Evolutionary conservation across 2,329 filamentous ascomycete genomes (phyloP), one percentile per base, ranked within the genome.

Genomic region (Akanthomyces lecanii): DNA sequence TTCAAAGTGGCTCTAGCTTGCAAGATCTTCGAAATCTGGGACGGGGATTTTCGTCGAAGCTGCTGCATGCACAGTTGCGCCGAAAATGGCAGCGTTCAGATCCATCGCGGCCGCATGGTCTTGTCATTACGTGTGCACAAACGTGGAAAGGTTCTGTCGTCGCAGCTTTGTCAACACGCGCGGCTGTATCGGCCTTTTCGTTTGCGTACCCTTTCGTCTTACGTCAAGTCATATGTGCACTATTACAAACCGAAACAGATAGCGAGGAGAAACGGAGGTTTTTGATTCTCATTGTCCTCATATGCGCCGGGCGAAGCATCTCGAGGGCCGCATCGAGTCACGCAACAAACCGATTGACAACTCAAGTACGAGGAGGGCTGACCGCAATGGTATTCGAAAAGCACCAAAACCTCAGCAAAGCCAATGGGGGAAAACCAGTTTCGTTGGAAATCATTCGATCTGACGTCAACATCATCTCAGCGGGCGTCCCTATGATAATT

Each of bases 361-460:
- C 71, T 11, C 68, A 72, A 65, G 63, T 72, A 25, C 72, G 74
- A 14, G 73, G 69, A 4, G 69, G 67, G 1, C 67, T 77, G 7
- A 65, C 73, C 6, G 77, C 79, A 0, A 74, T 82, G 67, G 77
- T 85, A n/a, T 84, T 81, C 66, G 74, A 76, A n/a, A 79, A 80
- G 64, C 78, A 77, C 0, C 64, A 78, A 4, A 64, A 67, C 2
- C 64, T 77, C 14, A 69, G 70, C n/a, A 66, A 67, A 2, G 67
- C 67, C 3, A 62, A 67, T 2, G 69, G 69, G 6, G 72, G 75
- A n/a, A 73, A 76, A 5, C 28, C 25, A 11, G 7, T 25, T 5
- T 42, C 42, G 14, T 10, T 45, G 14, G 23, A 21, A 4, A 30
- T 58, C 5, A 7, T 47, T 42, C 38, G 42, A 21, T 44, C 42